Conservation (phyloP, 2,329 filamentous ascomycete genomes). For the Penicillium sp. region DNA sequence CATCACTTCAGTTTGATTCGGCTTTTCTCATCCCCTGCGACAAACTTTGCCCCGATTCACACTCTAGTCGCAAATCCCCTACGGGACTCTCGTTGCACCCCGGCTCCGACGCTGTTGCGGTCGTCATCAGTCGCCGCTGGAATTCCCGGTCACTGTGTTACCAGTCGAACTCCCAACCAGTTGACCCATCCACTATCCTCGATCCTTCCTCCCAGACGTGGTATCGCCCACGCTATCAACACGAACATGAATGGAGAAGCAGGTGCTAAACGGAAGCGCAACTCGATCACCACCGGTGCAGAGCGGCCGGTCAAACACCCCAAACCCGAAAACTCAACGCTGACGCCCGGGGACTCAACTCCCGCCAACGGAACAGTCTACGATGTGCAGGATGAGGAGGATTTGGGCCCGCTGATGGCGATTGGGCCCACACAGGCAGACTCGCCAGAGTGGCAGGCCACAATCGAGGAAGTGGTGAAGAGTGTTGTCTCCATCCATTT, state of each 20-base stretch:
- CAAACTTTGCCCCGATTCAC: not conserved
- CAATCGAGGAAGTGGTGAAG: constrained; percentile 89
- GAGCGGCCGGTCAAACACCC: constrained; percentile 62
- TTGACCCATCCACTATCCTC: constrained; percentile 16
- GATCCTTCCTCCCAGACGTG: constrained; percentile 14
- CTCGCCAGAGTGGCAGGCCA: constrained; percentile 90
- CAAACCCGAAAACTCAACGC: constrained; percentile 51
- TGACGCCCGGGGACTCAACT: constrained; percentile 47
- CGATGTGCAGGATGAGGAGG: constrained; percentile 51
- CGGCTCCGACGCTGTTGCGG: constrained; percentile 5
- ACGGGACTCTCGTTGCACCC: constrained; percentile 6
- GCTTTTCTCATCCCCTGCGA: not conserved
- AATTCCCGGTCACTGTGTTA: constrained; percentile 18
- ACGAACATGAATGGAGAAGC: constrained; percentile 58
- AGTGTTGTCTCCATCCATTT: constrained; percentile 99
- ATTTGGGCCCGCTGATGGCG: constrained; percentile 51
- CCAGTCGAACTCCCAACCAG: constrained; percentile 22
- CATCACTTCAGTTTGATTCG: constrained; percentile 6
- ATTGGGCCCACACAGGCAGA: constrained; percentile 60
- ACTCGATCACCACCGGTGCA: constrained; percentile 52
- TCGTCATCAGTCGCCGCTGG: constrained; percentile 14
- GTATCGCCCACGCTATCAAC: constrained; percentile 20
- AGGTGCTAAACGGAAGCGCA: constrained; percentile 61
- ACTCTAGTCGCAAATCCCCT: constrained; percentile 1
- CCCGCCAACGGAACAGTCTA: constrained; percentile 51